phyloP scores from a whole-genome alignment of 2,329 filamentous ascomycete species.

The Fusarium nurragi region DNA sequence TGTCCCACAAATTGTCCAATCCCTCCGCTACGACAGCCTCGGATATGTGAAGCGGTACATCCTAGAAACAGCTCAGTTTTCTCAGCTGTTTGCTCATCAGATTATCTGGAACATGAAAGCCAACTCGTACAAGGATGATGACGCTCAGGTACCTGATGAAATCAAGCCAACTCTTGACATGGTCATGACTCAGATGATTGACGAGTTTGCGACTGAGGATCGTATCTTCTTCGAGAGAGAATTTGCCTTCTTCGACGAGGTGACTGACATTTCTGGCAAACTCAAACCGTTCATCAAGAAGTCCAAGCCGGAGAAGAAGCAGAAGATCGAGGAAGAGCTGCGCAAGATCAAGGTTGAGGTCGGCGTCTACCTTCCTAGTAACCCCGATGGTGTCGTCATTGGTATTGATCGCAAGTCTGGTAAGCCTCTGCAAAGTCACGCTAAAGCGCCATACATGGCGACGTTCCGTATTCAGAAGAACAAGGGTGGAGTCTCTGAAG shows the following conservation, averaged over 20 bases:
- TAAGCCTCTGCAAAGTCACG: slow-evolving; percentile 96
- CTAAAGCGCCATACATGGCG: slow-evolving; percentile 98
- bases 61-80: slow-evolving; percentile 94
- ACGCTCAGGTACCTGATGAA: slow-evolving; percentile 85
- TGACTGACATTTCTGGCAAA: slow-evolving; percentile 94
- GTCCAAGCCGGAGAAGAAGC: slow-evolving; percentile 95
- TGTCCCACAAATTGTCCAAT: slow-evolving; percentile 97
- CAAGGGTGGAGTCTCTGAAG: slow-evolving; percentile 62
- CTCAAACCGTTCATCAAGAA: slow-evolving; percentile 92
- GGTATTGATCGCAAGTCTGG: slow-evolving; percentile 98
- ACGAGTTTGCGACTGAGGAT: slow-evolving; percentile 82
- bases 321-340: slow-evolving; percentile 98
- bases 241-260: slow-evolving; percentile 97
- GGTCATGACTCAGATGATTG: slow-evolving; percentile 85
- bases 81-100: slow-evolving; percentile 98
- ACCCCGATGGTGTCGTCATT: slow-evolving; percentile 95
- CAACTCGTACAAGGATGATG: slow-evolving; percentile 97
- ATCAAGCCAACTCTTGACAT: slow-evolving; percentile 94
- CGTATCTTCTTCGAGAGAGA: slow-evolving; percentile 91
- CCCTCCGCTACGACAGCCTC: slow-evolving; percentile 88
- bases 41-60: slow-evolving; percentile 98
- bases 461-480: slow-evolving; percentile 96
- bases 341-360: slow-evolving; percentile 97
- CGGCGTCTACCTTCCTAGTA: slow-evolving; percentile 95
- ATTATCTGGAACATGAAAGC: slow-evolving; percentile 99